Evolutionary conservation across 2,329 filamentous ascomycete species (phyloP), one percentile per base, ranked within the genome.

Genomic region (Ceratocystis eucalypticola): DNA sequence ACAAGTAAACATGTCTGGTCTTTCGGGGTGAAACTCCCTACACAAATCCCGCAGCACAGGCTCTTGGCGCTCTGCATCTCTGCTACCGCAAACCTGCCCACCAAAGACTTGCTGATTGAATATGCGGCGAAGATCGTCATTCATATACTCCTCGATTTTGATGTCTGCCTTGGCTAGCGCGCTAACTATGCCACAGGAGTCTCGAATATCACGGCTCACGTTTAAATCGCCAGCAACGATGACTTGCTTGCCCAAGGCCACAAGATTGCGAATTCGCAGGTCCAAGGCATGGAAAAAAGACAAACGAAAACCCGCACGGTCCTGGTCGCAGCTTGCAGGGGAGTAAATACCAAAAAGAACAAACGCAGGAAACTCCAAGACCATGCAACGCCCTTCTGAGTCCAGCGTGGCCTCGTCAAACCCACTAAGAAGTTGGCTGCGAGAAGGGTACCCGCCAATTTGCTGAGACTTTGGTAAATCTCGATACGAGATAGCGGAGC

Each of bases 341-440:
- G 89, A 90, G 76, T 99, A 97, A 1, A 95, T 87, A 3, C 93
- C 94, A 63, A 99, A 83, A 17, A 99, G 82, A 3, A 99, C 91
- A 74, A 99, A 97, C 2, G 91, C 92, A 0, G 91, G 90, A 71
- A 99, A 97, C 73, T 97, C 94, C 2, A 99, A 80, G 55, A 96
- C 81, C 6, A 97, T 85, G 71, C 91, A 96, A 61, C 94, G 87
- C 0, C 94, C 94, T 78, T 99, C 94, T 0, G 89, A 89, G 74
- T 99, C 94, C 6, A 97, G 82, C 0, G 81, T 81, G 1, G 81
- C 79, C 53, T 89, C 85, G 71, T 96, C 90, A 3, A 91, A 75
- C 0, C 76, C 73, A 10, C 80, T 78, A 0, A 80, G 77, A 1
- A 96, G 79, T 72, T 96, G 91, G 20, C 80, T 79, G 0, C 80